These are phyloP conservation scores for Lenzites betulinus DNA, from an alignment of 768 basidiomycete genomes.

Conservation along the genomic window DNA sequence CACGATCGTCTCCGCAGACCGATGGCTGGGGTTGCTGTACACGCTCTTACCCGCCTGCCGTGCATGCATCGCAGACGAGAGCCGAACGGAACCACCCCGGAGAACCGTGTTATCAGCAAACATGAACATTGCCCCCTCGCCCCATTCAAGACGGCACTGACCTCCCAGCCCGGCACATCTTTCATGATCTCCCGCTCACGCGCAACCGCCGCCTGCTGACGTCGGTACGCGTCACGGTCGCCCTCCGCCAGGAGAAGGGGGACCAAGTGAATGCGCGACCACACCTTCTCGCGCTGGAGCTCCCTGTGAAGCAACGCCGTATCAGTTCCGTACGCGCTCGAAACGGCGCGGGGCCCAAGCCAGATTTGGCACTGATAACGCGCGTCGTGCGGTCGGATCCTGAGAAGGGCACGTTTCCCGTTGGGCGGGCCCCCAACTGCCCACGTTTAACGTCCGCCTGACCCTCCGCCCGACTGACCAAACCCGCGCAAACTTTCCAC, in stretches of 20 bases:
- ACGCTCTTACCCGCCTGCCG: slow-evolving; percentile 80
- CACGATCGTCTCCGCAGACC: slow-evolving; percentile 55
- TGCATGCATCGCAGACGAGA: slow-evolving; percentile 17
- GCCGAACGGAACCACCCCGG: slow-evolving; percentile 22
- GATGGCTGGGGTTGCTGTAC: slow-evolving; percentile 80
- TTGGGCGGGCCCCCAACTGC: slow-evolving; percentile 54
- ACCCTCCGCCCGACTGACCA: slow-evolving; percentile 34
- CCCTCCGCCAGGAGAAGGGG: slow-evolving; percentile 91
- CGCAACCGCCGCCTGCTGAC: slow-evolving; percentile 72
- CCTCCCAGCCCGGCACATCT: slow-evolving; percentile 92
- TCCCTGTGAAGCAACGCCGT: slow-evolving; percentile 64
- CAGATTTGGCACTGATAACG: slow-evolving; percentile 45
- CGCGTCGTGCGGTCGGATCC: slow-evolving; percentile 64
- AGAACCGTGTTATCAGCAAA: slow-evolving; percentile 22
- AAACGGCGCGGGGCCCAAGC: slow-evolving; percentile 19
- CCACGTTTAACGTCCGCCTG: slow-evolving; percentile 74
- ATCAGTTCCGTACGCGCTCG: slow-evolving; percentile 43
- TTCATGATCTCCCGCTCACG: slow-evolving; percentile 94
- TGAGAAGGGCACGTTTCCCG: slow-evolving; percentile 65
- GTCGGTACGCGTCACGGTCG: slow-evolving; percentile 87
- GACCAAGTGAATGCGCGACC: slow-evolving; percentile 94
- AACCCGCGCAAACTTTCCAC: slow-evolving; percentile 36
- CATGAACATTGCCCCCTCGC: slow-evolving; percentile 14
- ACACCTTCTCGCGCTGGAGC: slow-evolving; percentile 87
- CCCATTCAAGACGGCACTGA: slow-evolving; percentile 47